Evolutionary conservation across 2,329 filamentous ascomycete species (phyloP).

Genomic region (Pseudogymnoascus sp.): DNA sequence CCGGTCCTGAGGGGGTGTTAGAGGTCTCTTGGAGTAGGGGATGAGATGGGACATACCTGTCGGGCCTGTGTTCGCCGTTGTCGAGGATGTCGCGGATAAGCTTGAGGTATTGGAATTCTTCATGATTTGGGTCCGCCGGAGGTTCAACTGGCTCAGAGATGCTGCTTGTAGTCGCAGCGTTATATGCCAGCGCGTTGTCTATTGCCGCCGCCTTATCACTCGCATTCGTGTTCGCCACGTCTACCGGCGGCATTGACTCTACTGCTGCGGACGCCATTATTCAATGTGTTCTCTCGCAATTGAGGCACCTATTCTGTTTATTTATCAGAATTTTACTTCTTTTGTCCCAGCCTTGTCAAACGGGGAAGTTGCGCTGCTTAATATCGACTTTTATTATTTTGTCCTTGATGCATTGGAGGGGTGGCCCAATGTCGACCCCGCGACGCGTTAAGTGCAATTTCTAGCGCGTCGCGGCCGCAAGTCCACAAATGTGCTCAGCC

Average conservation of each 20-base stretch:
- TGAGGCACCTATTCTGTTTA: not conserved
- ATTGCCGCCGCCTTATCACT: not conserved
- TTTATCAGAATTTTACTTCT: not conserved
- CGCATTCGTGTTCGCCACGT: not conserved
- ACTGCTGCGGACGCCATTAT: constrained; percentile 3
- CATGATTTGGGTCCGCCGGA: constrained; percentile 44
- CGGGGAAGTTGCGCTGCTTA: not conserved
- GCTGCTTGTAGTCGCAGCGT: not conserved
- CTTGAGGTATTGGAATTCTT: constrained; percentile 91
- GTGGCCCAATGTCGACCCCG: not conserved
- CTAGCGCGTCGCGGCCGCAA: constrained; percentile 4
- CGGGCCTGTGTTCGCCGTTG: constrained; percentile 79
- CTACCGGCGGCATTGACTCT: constrained; percentile 2
- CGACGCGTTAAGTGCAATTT: constrained; percentile 11
- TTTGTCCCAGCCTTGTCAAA: not conserved
- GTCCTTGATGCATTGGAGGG: not conserved
- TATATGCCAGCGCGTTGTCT: not conserved
- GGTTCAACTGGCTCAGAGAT: not conserved
- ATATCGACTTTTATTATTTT: constrained; percentile 9
- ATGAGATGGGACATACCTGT: constrained; percentile 52
- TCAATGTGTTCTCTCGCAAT: not conserved
- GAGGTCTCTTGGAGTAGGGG: not conserved
- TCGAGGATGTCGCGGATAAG: constrained; percentile 80
- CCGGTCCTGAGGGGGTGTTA: constrained; percentile 59
- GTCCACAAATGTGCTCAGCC: not conserved